Evolutionary conservation across 495 filamentous ascomycete genomes (phyloP).

Genomic region (Aspergillus campestris): DNA sequence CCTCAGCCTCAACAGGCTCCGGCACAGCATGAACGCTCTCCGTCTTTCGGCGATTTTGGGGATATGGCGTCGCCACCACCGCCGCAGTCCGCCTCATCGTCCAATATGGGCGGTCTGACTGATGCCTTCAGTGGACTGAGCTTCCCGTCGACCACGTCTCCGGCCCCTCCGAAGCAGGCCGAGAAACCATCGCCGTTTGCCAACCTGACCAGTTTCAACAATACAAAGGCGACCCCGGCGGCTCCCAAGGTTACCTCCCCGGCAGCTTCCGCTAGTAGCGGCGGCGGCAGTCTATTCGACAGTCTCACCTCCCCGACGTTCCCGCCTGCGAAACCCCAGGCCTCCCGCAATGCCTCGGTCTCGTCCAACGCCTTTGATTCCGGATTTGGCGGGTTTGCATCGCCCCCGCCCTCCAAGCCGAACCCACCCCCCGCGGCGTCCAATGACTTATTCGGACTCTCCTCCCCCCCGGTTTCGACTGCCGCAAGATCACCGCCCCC

Average conservation of each 20-base stretch:
- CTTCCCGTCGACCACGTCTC: constrained; percentile 53
- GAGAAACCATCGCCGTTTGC: constrained; percentile 66
- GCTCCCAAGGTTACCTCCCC: constrained; percentile 45
- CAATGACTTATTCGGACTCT: constrained; percentile 76
- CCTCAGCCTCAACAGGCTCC: constrained; percentile 47
- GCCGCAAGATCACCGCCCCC: constrained; percentile 26
- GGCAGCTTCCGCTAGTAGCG: constrained; percentile 45
- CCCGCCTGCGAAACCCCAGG: constrained; percentile 35
- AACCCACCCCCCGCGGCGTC: constrained; percentile 41
- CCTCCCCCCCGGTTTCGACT: constrained; percentile 42
- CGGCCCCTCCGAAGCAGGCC: constrained; percentile 41
- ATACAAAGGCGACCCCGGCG: constrained; percentile 43
- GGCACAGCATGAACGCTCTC: constrained; percentile 47
- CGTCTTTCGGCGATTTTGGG: constrained; percentile 65
- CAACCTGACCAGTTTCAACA: constrained; percentile 54
- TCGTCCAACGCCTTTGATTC: constrained; percentile 47
- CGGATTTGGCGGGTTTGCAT: constrained; percentile 37
- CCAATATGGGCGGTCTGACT: constrained; percentile 64
- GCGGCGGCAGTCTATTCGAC: constrained; percentile 78
- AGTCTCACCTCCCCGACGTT: constrained; percentile 50
- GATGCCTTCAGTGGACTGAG: constrained; percentile 83
- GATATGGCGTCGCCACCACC: constrained; percentile 55
- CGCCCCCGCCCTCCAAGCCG: constrained; percentile 32
- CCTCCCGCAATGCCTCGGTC: constrained; percentile 30
- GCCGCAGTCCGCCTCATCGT: constrained; percentile 33